Percentiles rank a stretch among this genome's conserved stretches.
These are phyloP conservation scores for Tagetes erecta DNA, from an alignment of 129 eudicot species.

Conservation along the genomic window DNA sequence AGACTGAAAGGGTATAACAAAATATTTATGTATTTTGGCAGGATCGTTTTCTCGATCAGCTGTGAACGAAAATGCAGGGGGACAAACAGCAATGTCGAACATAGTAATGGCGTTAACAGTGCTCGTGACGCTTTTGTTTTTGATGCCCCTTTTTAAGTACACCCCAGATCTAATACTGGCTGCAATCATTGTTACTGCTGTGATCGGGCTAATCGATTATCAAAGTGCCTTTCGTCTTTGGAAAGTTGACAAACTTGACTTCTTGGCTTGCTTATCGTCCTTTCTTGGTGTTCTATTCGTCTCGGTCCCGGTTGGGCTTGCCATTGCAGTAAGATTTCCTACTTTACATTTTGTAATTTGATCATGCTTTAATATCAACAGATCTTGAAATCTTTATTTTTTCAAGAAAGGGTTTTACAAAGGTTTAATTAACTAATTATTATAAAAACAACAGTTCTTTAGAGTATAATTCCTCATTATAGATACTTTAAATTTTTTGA, in stretches of 20 bases:
- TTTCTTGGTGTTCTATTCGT: slow-evolving; percentile 65
- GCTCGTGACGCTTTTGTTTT: slow-evolving; percentile 61
- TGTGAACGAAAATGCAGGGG: slow-evolving; percentile 75
- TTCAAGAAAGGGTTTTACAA: not conserved
- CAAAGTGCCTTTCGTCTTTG: slow-evolving; percentile 50
- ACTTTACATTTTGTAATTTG: not conserved
- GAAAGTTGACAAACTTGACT: slow-evolving; percentile 69
- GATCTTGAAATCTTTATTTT: not conserved
- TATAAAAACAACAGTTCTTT: too few relatives aligned
- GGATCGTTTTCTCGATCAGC: slow-evolving; percentile 49
- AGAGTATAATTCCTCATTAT: not conserved
- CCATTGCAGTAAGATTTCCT: slow-evolving; percentile 51
- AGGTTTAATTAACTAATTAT: not conserved
- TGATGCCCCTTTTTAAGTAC: slow-evolving; percentile 66
- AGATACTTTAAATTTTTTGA: too few relatives aligned
- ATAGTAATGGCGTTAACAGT: slow-evolving; percentile 71
- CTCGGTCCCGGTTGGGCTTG: slow-evolving; percentile 61
- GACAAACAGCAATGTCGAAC: slow-evolving; percentile 65
- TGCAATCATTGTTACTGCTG: slow-evolving; percentile 63
- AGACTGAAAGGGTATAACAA: not conserved
- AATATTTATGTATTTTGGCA: not conserved
- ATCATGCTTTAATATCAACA: not conserved
- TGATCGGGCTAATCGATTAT: slow-evolving; percentile 58
- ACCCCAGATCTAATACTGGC: slow-evolving; percentile 65
- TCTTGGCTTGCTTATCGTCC: slow-evolving; percentile 57